Evolutionary conservation across 2,329 filamentous ascomycete species (phyloP).

Genomic region (Penicillium oxalicum): DNA sequence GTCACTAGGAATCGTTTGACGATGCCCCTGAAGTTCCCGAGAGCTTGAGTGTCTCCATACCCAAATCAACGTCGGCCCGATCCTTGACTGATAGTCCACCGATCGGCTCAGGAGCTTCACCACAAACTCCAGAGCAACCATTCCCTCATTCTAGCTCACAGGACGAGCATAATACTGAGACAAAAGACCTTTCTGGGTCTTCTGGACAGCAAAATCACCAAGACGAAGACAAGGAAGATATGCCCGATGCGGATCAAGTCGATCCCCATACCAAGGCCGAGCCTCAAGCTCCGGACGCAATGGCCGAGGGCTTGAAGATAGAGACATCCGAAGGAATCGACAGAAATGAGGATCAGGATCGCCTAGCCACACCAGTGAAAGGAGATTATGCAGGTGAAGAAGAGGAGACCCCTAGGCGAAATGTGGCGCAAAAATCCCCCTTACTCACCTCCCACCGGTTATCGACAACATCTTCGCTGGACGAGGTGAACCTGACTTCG

Average conservation of each 20-base stretch:
- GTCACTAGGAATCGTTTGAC: slow-evolving; percentile 68
- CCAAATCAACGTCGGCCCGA: slow-evolving; percentile 49
- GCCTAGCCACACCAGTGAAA: slow-evolving; percentile 5
- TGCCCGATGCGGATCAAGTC: slow-evolving; percentile 13
- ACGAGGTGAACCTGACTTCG: slow-evolving; percentile 59
- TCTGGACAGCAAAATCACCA: slow-evolving; percentile 7
- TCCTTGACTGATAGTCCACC: slow-evolving; percentile 52
- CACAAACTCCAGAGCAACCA: slow-evolving; percentile 30
- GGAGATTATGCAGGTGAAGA: slow-evolving; percentile 12
- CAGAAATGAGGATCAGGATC: slow-evolving; percentile 6
- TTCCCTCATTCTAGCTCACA: slow-evolving; percentile 24
- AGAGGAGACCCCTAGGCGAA: slow-evolving; percentile 31
- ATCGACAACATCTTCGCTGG: slow-evolving; percentile 51
- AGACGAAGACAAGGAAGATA: slow-evolving; percentile 12
- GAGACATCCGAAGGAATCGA: slow-evolving; percentile 2
- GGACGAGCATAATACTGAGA: slow-evolving; percentile 20
- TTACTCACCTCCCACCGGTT: slow-evolving; percentile 49
- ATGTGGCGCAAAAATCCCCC: slow-evolving; percentile 45
- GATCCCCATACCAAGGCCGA: not conserved
- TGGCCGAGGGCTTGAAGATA: slow-evolving; percentile 17
- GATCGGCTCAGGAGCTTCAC: slow-evolving; percentile 34
- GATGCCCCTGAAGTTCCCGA: slow-evolving; percentile 57
- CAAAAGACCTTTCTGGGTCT: slow-evolving; percentile 3
- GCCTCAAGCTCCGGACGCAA: slow-evolving; percentile 22
- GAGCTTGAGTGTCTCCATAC: slow-evolving; percentile 27